Conservation (phyloP, 2,329 filamentous ascomycete species). For the Sporothrix brunneoviolacea region DNA sequence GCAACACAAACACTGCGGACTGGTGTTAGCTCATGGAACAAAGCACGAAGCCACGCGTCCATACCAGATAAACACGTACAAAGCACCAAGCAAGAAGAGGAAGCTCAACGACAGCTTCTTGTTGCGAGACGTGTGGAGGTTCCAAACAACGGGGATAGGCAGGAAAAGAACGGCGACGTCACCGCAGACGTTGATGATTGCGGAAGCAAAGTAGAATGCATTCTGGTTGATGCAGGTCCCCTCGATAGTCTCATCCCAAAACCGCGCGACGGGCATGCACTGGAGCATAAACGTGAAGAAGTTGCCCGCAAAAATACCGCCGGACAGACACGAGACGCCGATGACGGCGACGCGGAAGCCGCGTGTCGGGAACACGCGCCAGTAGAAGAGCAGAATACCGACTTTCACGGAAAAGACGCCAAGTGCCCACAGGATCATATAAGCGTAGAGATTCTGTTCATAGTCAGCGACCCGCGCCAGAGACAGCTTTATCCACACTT, state of each 20-base stretch:
- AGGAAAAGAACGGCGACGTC: slow-evolving; percentile 25
- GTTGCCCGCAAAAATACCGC: slow-evolving; percentile 9
- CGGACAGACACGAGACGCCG: slow-evolving; percentile 2
- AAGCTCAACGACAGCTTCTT: slow-evolving; percentile 27
- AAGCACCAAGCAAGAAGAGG: slow-evolving; percentile 26
- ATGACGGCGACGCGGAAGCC: slow-evolving; percentile 10
- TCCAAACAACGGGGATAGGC: slow-evolving; percentile 27
- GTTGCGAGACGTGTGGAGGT: slow-evolving; percentile 23
- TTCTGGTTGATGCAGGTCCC: slow-evolving; percentile 14
- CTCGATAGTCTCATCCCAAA: slow-evolving; percentile 10
- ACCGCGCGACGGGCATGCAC: slow-evolving; percentile 12
- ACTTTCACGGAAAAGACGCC: slow-evolving; percentile 16
- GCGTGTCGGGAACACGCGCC: slow-evolving; percentile 14
- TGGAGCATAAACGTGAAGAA: slow-evolving; percentile 15
- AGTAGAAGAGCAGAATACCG: slow-evolving; percentile 18
- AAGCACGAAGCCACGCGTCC: too few species aligned
- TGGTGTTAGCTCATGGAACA: too few species aligned
- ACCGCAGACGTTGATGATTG: slow-evolving; percentile 15
- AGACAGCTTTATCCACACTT: too few species aligned
- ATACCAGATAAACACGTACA: too few species aligned
- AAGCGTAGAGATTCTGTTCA: slow-evolving; percentile 17
- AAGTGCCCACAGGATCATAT: slow-evolving; percentile 15
- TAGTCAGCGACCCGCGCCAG: not conserved
- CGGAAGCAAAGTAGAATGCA: slow-evolving; percentile 15
- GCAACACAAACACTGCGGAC: slow-evolving; percentile 14